Conservation (phyloP, 768 basidiomycete genomes). For the Tylopilus plumbeoviolaceoides region DNA sequence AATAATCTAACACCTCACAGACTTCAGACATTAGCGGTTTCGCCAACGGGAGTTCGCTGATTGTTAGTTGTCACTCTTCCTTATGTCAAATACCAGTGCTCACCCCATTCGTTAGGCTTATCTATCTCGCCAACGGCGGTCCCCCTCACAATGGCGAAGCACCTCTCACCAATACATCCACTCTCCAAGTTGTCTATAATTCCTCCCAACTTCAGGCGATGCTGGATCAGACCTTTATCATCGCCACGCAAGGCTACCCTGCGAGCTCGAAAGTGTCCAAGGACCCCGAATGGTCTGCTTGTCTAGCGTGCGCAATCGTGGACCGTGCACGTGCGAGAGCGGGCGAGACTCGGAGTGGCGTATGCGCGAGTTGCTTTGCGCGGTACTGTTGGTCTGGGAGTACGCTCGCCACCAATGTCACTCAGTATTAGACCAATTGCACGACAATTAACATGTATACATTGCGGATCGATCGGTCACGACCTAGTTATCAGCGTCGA, state of each 20-base stretch:
- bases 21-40: conserved; percentile 16
- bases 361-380: too few relatives aligned
- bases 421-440: too few relatives aligned
- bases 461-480: too few relatives aligned
- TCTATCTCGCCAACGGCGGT: background rate
- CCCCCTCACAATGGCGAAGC: background rate
- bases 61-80: conserved; percentile 14
- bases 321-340: too few relatives aligned
- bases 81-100: background rate
- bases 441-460: too few relatives aligned
- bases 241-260: conserved; percentile 40
- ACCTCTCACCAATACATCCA: conserved; percentile 10
- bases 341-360: too few relatives aligned
- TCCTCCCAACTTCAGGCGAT: background rate
- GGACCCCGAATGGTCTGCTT: conserved; percentile 39
- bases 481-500: too few relatives aligned
- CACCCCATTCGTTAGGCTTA: conserved; percentile 4
- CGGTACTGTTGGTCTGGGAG: too few relatives aligned
- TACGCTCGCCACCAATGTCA: too few relatives aligned
- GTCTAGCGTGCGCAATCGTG: too few relatives aligned
- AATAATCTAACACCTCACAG: conserved; percentile 2
- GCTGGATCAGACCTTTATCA: conserved; percentile 20
- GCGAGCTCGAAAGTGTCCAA: conserved; percentile 22
- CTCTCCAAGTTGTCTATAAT: background rate
- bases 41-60: conserved; percentile 23